Base-by-base conservation (phyloP, 2,329 filamentous ascomycete species). In the Nemania sp. region DNA sequence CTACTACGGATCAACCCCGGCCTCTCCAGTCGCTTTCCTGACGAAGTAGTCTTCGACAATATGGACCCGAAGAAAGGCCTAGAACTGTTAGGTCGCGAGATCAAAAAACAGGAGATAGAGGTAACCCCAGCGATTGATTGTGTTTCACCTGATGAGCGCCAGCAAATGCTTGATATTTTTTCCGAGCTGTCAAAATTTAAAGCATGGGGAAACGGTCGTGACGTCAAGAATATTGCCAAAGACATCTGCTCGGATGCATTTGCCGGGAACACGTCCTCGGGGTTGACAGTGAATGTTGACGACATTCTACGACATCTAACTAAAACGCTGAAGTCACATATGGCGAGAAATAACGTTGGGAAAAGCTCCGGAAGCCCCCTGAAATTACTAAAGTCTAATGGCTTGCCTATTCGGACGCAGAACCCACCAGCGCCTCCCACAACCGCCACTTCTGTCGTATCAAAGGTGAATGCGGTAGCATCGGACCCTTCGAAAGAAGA, bases 1-100 rank as follows among this genome's bases (percentile, higher is more conserved):
- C 83, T 93, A 0, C 82, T 93, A 77, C 77, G 80, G 0, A 81
- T 84, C 20, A 93, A 93, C 67, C 82, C 86, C 0, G 90, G 90
- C 0, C 79, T 93, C 18, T 86, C 85, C 0, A 90, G 87, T 43
- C 85, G 90, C 0, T 93, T 93, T 72, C 86, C 88, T 0, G 88
- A 90, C 32, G 54, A 52, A 27, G 27, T 64, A n/a, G 77, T 86
- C 1, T 85, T 87, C 54, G 85, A 87, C 72, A 41, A 38, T n/a
- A 5, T 66, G 63, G 38, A 72, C 0, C 74, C 83, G 0, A 51
- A 73, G 0, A 76, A 85, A 3, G 88, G 86, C 69, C 70, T 86
- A 5, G 55, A 73, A 0, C 77, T 87, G 1, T 72, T 92, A 0
- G 24, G 66, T 0, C 72, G 72, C 22, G 68, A 74, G 0, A 71